Percentiles rank a stretch among this genome's conserved stretches.
Conservation (phyloP, 2,329 filamentous ascomycete genomes). For the Raffaelea ambrosiae region DNA sequence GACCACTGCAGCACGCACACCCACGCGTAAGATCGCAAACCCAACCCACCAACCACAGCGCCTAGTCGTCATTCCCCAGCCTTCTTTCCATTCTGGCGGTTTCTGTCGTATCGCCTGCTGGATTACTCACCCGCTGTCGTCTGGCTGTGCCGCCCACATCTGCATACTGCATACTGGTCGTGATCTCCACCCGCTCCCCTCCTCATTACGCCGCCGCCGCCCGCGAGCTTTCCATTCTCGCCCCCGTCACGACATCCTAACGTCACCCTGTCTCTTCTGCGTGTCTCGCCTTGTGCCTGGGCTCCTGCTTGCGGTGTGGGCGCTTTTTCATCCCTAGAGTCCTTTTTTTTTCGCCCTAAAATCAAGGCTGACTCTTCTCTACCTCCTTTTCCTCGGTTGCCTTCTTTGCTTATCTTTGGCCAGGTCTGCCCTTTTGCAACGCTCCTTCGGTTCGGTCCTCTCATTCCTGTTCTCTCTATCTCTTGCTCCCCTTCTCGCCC, state of each 20-base stretch:
- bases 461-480: not conserved
- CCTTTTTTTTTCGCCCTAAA: not conserved
- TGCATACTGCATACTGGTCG: no score
- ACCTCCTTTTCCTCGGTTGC: not conserved
- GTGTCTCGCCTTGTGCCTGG: not conserved
- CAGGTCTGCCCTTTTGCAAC: not conserved
- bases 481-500: not conserved
- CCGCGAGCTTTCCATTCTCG: no score
- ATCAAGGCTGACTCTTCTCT: constrained; percentile 1
- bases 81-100: constrained; percentile 11
- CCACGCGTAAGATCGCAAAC: no score
- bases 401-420: not conserved
- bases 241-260: no score
- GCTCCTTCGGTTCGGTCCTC: not conserved
- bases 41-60: no score
- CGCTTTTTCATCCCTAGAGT: not conserved
- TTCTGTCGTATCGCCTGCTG: not conserved
- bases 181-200: no score
- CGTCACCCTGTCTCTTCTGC: not conserved
- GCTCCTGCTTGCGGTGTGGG: not conserved
- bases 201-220: no score
- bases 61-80: constrained; percentile 11
- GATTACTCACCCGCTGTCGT: not conserved
- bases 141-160: not conserved
- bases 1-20: no score